Base-by-base conservation (phyloP, 2,329 filamentous ascomycete genomes). In the Thielaviopsis populi region DNA sequence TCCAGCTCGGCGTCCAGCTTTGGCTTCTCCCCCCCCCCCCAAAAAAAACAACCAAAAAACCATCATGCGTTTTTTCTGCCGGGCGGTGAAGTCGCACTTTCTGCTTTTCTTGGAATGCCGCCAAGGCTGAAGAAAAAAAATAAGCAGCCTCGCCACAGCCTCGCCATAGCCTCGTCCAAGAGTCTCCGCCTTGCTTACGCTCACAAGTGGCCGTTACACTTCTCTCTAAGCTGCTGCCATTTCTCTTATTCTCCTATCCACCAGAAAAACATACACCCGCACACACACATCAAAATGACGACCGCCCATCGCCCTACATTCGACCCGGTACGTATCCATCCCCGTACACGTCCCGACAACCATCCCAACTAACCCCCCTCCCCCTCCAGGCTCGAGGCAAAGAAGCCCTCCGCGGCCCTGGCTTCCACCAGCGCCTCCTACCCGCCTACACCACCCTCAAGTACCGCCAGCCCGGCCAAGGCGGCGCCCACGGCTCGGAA, bases 371-470 rank as follows among this genome's bases (percentile, higher is more conserved):
- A 61, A 63, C 27, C 46, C 3, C 33, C 40, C 42, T 22, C 10
- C 58, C 30, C 30, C 19, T 58, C 64, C 68, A 91, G 88, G 91
- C 92, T 50, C 85, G 87, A 73, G 94, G 94, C 73, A 96, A 96
- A 80, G 94, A 99, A 76, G 90, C 91, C 70, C 87, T 91, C 66
- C 87, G 91, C 71, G 94, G 94, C 59, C 89, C 90, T 60, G 92
- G 91, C 70, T 97, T 96, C 78, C 94, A 99, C 73, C 92, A 97
- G 75, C 88, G 94, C 70, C 87, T 97, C 17, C 85, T 96, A 15
- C 92, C 94, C 41, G 94, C 94, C 40, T 88, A 99, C 74, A 97
- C 89, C 13, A 86, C 89, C 68, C 85, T 99, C 72, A 99, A 99
- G 77, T 88, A 86, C 72, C 84, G 90, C 78, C 85, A 82, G 58